phyloP scores from a whole-genome alignment of 2,329 filamentous ascomycete species.

The Aspergillus fumigatiaffinis region DNA sequence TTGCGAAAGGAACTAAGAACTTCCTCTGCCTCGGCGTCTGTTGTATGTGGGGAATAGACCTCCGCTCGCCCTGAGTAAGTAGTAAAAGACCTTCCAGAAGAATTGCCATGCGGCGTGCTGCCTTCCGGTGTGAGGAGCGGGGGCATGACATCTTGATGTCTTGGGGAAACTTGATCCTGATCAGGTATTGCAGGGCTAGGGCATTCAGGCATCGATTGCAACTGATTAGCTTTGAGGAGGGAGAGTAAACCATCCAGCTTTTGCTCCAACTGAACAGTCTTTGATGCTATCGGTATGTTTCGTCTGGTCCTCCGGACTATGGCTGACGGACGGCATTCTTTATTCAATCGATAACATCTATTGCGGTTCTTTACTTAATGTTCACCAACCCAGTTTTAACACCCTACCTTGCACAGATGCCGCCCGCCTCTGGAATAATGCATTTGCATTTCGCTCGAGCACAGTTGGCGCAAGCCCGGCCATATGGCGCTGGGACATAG shows the following conservation, averaged over 20 bases:
- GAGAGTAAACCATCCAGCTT: constrained; percentile 16
- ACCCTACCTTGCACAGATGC: constrained; percentile 14
- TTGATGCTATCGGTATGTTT: neutral
- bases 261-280: constrained; percentile 13
- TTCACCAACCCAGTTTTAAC: neutral
- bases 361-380: neutral
- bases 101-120: neutral
- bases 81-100: neutral
- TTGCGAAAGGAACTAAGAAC: constrained; percentile 2
- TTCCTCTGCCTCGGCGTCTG: neutral
- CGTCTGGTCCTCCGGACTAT: constrained; percentile 22
- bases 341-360: constrained; percentile 39
- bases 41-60: neutral
- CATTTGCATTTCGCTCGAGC: constrained; percentile 44
- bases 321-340: constrained; percentile 33
- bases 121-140: neutral
- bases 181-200: neutral
- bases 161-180: neutral
- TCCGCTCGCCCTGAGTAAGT: too few relatives aligned
- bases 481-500: constrained; percentile 18
- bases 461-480: constrained; percentile 41
- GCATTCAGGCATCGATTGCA: neutral
- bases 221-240: constrained; percentile 12
- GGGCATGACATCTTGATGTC: neutral
- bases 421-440: constrained; percentile 26